Conservation (phyloP, 352 stramenopile genomes). For the Peronosclerospora sorghi region DNA sequence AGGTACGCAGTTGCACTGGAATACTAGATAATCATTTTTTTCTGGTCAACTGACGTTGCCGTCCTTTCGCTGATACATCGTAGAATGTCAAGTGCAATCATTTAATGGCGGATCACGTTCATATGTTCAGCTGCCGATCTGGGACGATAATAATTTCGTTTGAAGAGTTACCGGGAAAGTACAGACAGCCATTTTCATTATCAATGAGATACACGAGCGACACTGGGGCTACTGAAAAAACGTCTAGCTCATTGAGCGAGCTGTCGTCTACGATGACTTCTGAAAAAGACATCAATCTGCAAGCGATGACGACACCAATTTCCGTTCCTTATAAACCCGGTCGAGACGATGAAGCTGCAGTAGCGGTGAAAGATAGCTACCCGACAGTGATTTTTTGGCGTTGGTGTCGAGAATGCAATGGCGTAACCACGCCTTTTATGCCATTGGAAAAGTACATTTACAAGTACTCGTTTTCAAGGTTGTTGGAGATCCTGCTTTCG, state of each 20-base stretch:
- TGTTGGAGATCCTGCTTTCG: conserved; percentile 94
- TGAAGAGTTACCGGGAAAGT: conserved; percentile 66
- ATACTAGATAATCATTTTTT: no score
- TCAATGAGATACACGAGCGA: conserved; percentile 31
- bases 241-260: conserved; percentile 23
- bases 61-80: conserved; percentile 1
- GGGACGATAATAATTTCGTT: conserved; percentile 75
- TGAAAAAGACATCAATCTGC: conserved; percentile 34
- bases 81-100: conserved; percentile 74
- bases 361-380: conserved; percentile 17
- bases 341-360: conserved; percentile 14
- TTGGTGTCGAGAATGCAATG: conserved; percentile 92
- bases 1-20: conserved; percentile 28
- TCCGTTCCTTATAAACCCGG: conserved; percentile 14
- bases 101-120: conserved; percentile 74
- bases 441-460: conserved; percentile 86
- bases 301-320: conserved; percentile 29
- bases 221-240: conserved; percentile 13
- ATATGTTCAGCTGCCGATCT: conserved; percentile 62
- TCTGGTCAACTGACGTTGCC: conserved; percentile 1
- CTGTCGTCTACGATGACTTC: conserved; percentile 19
- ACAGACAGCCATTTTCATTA: conserved; percentile 23
- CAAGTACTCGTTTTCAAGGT: conserved; percentile 97
- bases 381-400: conserved; percentile 92
- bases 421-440: conserved; percentile 88